Evolutionary conservation across 139 green algal species (phyloP).

Genomic region (Diplosphaera chodatii): DNA sequence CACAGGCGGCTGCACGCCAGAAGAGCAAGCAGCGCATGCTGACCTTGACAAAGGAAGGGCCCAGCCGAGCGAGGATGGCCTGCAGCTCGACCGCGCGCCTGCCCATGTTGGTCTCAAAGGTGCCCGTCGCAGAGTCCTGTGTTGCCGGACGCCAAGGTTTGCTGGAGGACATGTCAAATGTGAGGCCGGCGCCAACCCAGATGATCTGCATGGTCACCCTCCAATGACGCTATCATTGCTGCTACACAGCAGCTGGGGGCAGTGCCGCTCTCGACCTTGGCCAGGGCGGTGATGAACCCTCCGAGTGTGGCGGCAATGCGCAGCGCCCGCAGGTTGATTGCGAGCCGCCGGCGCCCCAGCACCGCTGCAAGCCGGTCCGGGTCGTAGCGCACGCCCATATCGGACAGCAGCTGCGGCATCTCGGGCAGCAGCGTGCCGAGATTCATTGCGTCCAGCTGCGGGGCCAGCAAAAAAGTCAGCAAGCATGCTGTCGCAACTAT

Average conservation of each 20-base stretch:
- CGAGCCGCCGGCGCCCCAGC: slow-evolving; percentile 28
- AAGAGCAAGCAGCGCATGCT: background rate
- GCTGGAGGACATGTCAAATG: too few species aligned
- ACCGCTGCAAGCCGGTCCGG: slow-evolving; percentile 54
- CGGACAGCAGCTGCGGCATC: slow-evolving; percentile 57
- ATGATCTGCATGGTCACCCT: too few species aligned
- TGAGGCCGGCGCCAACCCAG: too few species aligned
- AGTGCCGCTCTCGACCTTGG: too few species aligned
- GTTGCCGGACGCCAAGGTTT: too few species aligned
- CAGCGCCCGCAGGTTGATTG: slow-evolving; percentile 48
- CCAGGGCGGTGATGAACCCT: slow-evolving; percentile 53
- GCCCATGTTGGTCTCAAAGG: slow-evolving; percentile 50
- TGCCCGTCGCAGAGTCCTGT: slow-evolving; percentile 57
- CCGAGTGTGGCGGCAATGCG: slow-evolving; percentile 55
- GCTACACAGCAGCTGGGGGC: background rate
- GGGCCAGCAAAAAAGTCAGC: too few species aligned
- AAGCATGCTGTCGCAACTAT: too few species aligned
- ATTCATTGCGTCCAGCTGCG: slow-evolving; percentile 74
- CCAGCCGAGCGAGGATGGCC: slow-evolving; percentile 51
- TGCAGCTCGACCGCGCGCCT: slow-evolving; percentile 58
- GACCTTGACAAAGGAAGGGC: slow-evolving; percentile 86
- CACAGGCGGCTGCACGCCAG: too few species aligned
- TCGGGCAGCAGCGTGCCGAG: slow-evolving; percentile 61
- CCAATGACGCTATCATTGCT: too few species aligned
- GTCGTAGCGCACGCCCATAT: slow-evolving; percentile 77